Base-by-base conservation (phyloP, 2,329 filamentous ascomycete species). In the Calonectria henricotiae region DNA sequence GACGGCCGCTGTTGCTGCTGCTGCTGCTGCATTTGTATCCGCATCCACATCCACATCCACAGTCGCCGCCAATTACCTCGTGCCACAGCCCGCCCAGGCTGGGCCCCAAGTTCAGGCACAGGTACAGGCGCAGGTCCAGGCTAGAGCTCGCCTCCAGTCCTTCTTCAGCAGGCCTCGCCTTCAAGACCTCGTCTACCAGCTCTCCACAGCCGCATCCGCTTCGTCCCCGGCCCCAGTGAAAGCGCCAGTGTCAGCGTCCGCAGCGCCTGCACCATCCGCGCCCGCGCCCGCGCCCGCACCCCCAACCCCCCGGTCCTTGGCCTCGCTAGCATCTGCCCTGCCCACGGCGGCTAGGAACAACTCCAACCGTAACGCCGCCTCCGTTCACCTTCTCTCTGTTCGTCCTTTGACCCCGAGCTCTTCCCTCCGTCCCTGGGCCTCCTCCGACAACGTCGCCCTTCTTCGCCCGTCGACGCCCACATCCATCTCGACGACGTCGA, bases 31-130 rank as follows among this genome's bases (percentile, higher is more conserved):
- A 39, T 30, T 37, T 64, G 66, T 46, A 32, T 25, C 54, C 25
- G 54, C 44, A 60, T 61, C 64, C n/a, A 41, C 49, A 49, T 51
- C 55, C 35, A 47, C 66, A 35, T 35, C 49, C 35, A 47, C 60
- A 55, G 47, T 60, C 20, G 51, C 74, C 73, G 62, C 75, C 76
- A 76, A 75, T 77, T 71, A 75, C 74, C 69, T 67, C 67, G 73
- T 76, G 67, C 69, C 68, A 70, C 71, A 64, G 68, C 62, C 71
- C 67, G 70, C 55, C 51, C 68, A 73, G 35, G 60, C 58, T 13
- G 61, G 58, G 49, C 58, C 65, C 30, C 64, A 67, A 58, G 41
- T 61, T 27, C 68, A 65, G 51, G 25, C 67, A 49, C 71, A 32
- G 66, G 68, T 67, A 47, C 62, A 73, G 32, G 58, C 64, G 39